Conservation (phyloP, 2,329 filamentous ascomycete genomes). For the Zalaria obscura region DNA sequence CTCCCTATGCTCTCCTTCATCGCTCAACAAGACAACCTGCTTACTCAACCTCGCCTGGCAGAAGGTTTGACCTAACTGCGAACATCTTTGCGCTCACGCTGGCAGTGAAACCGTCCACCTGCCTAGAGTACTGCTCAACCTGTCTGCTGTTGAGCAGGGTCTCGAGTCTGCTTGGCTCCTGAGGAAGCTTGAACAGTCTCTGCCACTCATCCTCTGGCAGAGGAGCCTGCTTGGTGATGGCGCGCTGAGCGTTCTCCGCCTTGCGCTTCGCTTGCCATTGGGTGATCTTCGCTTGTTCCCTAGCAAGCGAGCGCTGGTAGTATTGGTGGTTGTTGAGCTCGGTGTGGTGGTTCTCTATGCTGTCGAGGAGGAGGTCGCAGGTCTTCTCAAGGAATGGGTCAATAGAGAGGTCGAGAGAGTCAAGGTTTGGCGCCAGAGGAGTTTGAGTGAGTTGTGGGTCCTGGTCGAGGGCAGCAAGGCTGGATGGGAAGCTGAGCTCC, state of each 20-base stretch:
- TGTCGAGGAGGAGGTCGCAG: constrained; percentile 87
- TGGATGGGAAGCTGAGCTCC: constrained; percentile 62
- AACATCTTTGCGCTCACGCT: constrained; percentile 96
- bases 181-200: constrained; percentile 91
- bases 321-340: constrained; percentile 99
- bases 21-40: background rate
- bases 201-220: constrained; percentile 98
- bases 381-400: constrained; percentile 98
- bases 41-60: constrained; percentile 35
- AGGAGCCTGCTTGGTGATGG: constrained; percentile 72
- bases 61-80: constrained; percentile 61
- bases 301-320: constrained; percentile 85
- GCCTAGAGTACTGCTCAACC: constrained; percentile 94
- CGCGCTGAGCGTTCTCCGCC: constrained; percentile 78
- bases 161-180: constrained; percentile 85
- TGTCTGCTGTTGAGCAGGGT: constrained; percentile 90
- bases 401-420: constrained; percentile 80
- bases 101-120: constrained; percentile 92
- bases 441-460: constrained; percentile 42
- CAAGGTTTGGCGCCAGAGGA: constrained; percentile 76
- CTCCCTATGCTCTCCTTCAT: background rate
- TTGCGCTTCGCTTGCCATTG: constrained; percentile 96
- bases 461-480: constrained; percentile 61
- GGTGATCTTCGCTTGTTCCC: constrained; percentile 92
- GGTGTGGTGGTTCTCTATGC: constrained; percentile 94